A percentile compares a stretch with the other conserved stretches of the same genome.
Conservation (phyloP, 257 asterid species). For the Buddleja alternifolia region DNA sequence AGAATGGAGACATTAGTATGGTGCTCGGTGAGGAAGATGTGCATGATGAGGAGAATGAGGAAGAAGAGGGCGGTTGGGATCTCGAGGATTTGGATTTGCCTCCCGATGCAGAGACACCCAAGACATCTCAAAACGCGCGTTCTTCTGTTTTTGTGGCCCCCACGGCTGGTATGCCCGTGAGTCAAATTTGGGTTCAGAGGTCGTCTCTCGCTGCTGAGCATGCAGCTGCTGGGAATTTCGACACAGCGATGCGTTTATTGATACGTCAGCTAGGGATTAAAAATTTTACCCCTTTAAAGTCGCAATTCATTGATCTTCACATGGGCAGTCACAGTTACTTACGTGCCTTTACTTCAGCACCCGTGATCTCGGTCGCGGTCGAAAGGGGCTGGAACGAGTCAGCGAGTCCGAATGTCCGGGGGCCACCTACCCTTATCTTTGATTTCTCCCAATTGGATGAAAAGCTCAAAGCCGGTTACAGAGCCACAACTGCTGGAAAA, state of each 20-base stretch:
- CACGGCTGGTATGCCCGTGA: conserved; percentile 85
- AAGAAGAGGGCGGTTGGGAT: conserved; percentile 93
- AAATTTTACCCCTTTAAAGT: conserved; percentile 72
- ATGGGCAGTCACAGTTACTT: conserved; percentile 80
- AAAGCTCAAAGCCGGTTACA: conserved; percentile 77
- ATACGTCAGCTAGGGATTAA: conserved; percentile 80
- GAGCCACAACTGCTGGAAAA: conserved; percentile 74
- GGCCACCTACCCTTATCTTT: conserved; percentile 79
- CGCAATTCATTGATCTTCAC: conserved; percentile 66
- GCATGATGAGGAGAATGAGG: conserved; percentile 66
- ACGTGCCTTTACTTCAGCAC: conserved; percentile 74
- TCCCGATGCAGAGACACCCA: conserved; percentile 80
- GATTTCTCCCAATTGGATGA: conserved; percentile 77
- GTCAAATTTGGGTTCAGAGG: conserved; percentile 92
- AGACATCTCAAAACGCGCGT: conserved; percentile 50
- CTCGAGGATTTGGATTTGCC: conserved; percentile 95
- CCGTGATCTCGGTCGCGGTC: conserved; percentile 67
- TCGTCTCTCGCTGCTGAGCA: conserved; percentile 96
- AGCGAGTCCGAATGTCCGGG: conserved; percentile 70
- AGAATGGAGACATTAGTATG: conserved; percentile 51
- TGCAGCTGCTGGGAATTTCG: conserved; percentile 92
- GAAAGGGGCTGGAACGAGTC: conserved; percentile 88
- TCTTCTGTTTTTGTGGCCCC: conserved; percentile 76
- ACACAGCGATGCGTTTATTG: conserved; percentile 89
- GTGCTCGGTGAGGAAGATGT: conserved; percentile 54